Evolutionary conservation across 805 yeast genomes (phyloP).

Genomic region (Cyberlindnera xylosilytica): DNA sequence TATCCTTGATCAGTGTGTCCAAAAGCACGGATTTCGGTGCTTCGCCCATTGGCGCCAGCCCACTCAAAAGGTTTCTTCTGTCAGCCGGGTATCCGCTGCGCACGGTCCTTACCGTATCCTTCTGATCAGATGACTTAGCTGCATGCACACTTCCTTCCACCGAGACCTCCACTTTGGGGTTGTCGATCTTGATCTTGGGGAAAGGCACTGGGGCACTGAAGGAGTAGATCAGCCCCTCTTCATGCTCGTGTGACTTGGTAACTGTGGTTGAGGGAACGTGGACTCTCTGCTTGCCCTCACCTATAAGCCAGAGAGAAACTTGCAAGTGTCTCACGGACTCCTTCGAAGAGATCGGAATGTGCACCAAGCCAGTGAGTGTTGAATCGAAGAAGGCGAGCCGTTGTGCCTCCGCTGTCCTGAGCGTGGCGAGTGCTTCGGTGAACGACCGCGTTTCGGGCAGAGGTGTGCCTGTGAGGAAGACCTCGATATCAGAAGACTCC

Average conservation of each 20-base stretch:
- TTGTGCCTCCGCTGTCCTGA: constrained; percentile 2
- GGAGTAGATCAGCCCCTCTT: constrained; percentile 7
- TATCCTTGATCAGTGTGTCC: constrained; percentile 19
- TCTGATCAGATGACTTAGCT: neutral
- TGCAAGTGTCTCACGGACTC: neutral
- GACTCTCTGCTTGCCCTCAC: neutral
- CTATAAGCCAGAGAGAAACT: neutral
- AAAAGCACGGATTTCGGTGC: constrained; percentile 8
- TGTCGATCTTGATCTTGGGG: constrained; percentile 23
- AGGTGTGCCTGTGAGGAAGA: neutral
- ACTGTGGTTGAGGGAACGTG: neutral
- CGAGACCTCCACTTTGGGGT: constrained; percentile 13
- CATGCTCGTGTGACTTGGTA: neutral
- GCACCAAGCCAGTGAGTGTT: constrained; percentile 4
- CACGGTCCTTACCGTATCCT: neutral
- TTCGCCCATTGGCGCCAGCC: constrained; percentile 10
- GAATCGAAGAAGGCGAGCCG: constrained; percentile 13
- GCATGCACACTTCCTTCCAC: neutral
- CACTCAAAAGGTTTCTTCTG: constrained; percentile 22
- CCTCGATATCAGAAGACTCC: neutral
- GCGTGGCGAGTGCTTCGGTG: neutral
- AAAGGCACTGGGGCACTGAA: constrained; percentile 18
- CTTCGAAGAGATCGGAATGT: neutral
- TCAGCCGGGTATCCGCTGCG: constrained; percentile 18
- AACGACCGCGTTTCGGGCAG: neutral